These are phyloP conservation scores for Globisporangium recalcitrans DNA, from an alignment of 352 stramenopile species.

Conservation along the genomic window DNA sequence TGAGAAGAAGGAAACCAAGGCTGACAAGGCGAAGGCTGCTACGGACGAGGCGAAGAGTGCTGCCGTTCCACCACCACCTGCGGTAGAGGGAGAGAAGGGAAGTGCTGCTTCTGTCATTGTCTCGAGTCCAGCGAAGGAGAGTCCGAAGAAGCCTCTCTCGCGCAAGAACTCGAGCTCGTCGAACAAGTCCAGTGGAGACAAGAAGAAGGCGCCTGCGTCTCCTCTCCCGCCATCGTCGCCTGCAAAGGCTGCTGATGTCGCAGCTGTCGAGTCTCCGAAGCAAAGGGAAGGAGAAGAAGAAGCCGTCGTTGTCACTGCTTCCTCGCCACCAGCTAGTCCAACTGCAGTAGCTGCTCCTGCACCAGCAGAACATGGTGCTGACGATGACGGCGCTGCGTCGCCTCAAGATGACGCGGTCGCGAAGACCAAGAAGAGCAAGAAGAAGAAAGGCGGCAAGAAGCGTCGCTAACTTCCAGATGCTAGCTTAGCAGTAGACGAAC, in stretches of 20 bases:
- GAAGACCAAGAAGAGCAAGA: conserved; percentile 51
- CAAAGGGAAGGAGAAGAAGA: conserved; percentile 19
- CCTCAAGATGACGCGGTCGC: conserved; percentile 14
- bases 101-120: neutral
- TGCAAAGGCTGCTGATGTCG: conserved; percentile 14
- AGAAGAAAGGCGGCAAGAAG: conserved; percentile 65
- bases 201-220: conserved; percentile 5
- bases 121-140: conserved; percentile 15
- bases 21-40: neutral
- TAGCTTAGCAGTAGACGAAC: neutral
- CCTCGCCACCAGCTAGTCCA: conserved; percentile 7
- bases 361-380: conserved; percentile 17
- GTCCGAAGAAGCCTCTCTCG: conserved; percentile 16
- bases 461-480: conserved; percentile 19
- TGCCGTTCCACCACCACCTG: neutral
- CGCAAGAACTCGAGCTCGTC: conserved; percentile 24
- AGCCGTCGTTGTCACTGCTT: neutral
- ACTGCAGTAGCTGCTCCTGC: neutral
- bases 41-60: neutral
- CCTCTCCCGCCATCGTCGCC: conserved; percentile 8
- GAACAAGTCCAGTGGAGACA: conserved; percentile 25
- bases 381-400: conserved; percentile 19
- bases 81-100: conserved; percentile 8
- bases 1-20: conserved; percentile 11
- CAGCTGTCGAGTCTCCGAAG: conserved; percentile 23